Conservation (phyloP, 306 rosid genomes). For the Vigna reflexopilosa region DNA sequence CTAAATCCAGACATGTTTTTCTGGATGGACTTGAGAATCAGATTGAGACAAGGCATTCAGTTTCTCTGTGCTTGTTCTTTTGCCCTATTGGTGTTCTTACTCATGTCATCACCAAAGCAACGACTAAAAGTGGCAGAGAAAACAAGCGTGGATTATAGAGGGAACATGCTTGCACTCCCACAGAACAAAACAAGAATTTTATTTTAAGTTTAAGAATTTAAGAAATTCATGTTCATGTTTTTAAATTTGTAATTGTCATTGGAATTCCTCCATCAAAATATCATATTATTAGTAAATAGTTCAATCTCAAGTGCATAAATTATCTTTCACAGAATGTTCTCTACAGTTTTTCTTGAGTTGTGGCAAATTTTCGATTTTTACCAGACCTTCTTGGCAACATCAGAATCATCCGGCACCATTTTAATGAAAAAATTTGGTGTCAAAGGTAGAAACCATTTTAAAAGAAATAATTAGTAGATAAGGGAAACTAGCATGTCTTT, state of each 20-base stretch:
- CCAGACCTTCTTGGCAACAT: too few species aligned
- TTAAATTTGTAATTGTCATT: background rate
- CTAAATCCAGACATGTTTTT: constrained; percentile 74
- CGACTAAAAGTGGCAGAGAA: constrained; percentile 44
- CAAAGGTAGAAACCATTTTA: too few species aligned
- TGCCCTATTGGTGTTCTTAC: constrained; percentile 84
- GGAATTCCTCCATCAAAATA: too few species aligned
- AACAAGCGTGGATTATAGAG: constrained; percentile 29
- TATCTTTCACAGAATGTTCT: background rate
- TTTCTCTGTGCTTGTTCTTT: constrained; percentile 78
- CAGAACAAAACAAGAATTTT: too few species aligned
- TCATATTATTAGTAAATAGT: background rate
- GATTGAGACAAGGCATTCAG: constrained; percentile 90
- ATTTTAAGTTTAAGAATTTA: background rate
- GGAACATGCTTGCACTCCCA: background rate
- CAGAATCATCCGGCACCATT: too few species aligned
- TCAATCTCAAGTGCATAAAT: constrained; percentile 4
- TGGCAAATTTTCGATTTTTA: too few species aligned
- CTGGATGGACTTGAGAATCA: constrained; percentile 74
- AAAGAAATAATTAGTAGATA: too few species aligned
- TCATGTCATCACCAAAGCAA: constrained; percentile 77
- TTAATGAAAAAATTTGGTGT: too few species aligned
- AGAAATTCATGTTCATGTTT: constrained; percentile 11
- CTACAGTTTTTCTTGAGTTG: too few species aligned
- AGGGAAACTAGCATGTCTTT: too few species aligned